phyloP scores from a whole-genome alignment of 257 asterid species.

The Fraxinus cuspidata region DNA sequence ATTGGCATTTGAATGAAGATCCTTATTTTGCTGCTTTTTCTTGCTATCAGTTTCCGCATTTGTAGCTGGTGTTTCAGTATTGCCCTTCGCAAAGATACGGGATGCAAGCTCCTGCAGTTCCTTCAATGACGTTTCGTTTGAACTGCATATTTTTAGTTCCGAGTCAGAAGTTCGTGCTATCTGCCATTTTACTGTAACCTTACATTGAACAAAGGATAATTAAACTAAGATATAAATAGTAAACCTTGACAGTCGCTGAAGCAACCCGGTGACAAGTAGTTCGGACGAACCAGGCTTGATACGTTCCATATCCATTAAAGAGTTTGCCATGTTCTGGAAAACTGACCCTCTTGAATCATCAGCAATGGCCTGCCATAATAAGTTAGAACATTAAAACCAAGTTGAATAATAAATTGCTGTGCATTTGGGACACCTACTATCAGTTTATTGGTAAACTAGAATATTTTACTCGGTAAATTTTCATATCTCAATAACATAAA shows the following conservation, averaged over 20 bases:
- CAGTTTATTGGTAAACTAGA: neutral
- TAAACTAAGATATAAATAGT: conserved; percentile 18
- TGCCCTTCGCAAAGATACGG: conserved; percentile 58
- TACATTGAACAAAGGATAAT: conserved; percentile 12
- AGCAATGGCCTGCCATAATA: conserved; percentile 45
- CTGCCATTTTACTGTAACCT: conserved; percentile 8
- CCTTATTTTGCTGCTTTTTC: conserved; percentile 73
- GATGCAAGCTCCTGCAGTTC: conserved; percentile 83
- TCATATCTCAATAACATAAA: neutral
- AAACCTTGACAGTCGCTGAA: conserved; percentile 86
- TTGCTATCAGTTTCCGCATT: conserved; percentile 60
- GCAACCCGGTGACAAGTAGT: conserved; percentile 68
- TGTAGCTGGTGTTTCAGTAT: conserved; percentile 53
- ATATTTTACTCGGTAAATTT: neutral
- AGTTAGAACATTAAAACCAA: neutral
- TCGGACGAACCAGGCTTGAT: conserved; percentile 78
- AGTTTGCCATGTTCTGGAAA: conserved; percentile 55
- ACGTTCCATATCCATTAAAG: conserved; percentile 82
- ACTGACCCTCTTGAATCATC: conserved; percentile 64
- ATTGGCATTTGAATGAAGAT: conserved; percentile 69
- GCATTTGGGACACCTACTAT: neutral
- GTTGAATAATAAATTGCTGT: neutral
- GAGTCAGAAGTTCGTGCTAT: conserved; percentile 24
- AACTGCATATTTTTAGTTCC: conserved; percentile 48
- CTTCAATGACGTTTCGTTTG: conserved; percentile 74